Base-by-base conservation (phyloP, 2,329 filamentous ascomycete genomes). In the Grosmannia clavigera region DNA sequence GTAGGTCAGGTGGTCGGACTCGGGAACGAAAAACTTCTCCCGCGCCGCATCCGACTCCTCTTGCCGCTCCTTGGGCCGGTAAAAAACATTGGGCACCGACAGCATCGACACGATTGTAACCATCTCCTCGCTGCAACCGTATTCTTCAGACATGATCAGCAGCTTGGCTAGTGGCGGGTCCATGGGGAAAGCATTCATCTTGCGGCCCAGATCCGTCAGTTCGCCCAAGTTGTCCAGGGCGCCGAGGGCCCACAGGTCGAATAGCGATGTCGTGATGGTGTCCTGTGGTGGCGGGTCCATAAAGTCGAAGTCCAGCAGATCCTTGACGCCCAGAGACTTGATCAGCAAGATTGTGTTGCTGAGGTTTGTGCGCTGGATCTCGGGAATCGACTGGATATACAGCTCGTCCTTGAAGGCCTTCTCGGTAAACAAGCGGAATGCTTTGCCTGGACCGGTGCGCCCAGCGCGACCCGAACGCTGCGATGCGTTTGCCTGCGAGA, bases 241-340 rank as follows among this genome's bases (percentile, higher is more conserved):
- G 1, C 94, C 94, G 0, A 99, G 79, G 0, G 94, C 92, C 94
- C 94, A 99, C 0, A 99, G 82, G 67, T 99, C 94, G 73, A 97
- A 99, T 43, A 99, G 85, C 3, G 92, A 96, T 0, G 94, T 99
- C 0, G 90, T 92, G 65, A 99, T 97, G 0, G 92, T 96, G 68
- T 99, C 95, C 73, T 99, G 94, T 0, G 94, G 94, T 7, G 94
- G 94, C 1, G 94, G 94, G 66, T 99, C 94, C 92, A 99, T 97
- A 67, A 99, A 99, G 71, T 97, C 91, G 69, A 99, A 99, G 71
- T 99, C 92, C 1, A 99, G 75, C 11, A 99, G 78, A 66, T 99
- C 92, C 69, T 90, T 92, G 22, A 99, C 92, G 0, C 94, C 94
- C 0, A 99, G 81, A 0, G 90, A 96, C 70, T 99, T 99, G 55